A percentile compares a stretch with the other conserved stretches of the same genome.
phyloP scores from a whole-genome alignment of 345 rosid genomes.

The Populus euphratica region DNA sequence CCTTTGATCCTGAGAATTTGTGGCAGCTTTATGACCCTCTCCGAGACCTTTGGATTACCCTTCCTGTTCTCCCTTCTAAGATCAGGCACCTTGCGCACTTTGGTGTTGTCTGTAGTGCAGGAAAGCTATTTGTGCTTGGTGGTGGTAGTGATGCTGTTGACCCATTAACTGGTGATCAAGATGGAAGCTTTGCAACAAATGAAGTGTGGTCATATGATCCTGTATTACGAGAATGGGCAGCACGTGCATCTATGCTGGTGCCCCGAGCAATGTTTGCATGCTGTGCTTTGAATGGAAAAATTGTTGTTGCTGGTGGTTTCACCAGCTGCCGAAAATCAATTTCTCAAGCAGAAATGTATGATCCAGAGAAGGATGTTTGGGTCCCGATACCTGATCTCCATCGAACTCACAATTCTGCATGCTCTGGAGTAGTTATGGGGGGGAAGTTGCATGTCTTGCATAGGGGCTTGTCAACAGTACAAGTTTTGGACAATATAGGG shows the following conservation, averaged over 20 bases:
- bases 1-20: slow-evolving; percentile 86
- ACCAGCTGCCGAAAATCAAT: slow-evolving; percentile 85
- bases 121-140: slow-evolving; percentile 83
- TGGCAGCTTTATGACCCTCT: slow-evolving; percentile 94
- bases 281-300: slow-evolving; percentile 73
- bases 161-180: slow-evolving; percentile 86
- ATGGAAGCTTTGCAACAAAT: slow-evolving; percentile 84
- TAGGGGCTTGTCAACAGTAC: slow-evolving; percentile 83
- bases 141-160: slow-evolving; percentile 97
- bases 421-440: slow-evolving; percentile 67
- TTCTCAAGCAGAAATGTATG: slow-evolving; percentile 90
- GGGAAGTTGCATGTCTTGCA: slow-evolving; percentile 81
- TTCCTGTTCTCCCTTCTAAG: slow-evolving; percentile 83
- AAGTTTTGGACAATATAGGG: slow-evolving; percentile 60
- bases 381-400: slow-evolving; percentile 76
- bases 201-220: slow-evolving; percentile 97
- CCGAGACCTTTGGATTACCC: slow-evolving; percentile 78
- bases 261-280: slow-evolving; percentile 98
- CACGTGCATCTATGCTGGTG: slow-evolving; percentile 71
- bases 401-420: slow-evolving; percentile 82
- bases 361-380: slow-evolving; percentile 79
- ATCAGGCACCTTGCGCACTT: slow-evolving; percentile 83
- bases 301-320: slow-evolving; percentile 90
- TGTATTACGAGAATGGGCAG: slow-evolving; percentile 62
- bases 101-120: slow-evolving; percentile 60